These are phyloP conservation scores for Marsdenia floribunda DNA, from an alignment of 257 asterid genomes.

Conservation along the genomic window DNA sequence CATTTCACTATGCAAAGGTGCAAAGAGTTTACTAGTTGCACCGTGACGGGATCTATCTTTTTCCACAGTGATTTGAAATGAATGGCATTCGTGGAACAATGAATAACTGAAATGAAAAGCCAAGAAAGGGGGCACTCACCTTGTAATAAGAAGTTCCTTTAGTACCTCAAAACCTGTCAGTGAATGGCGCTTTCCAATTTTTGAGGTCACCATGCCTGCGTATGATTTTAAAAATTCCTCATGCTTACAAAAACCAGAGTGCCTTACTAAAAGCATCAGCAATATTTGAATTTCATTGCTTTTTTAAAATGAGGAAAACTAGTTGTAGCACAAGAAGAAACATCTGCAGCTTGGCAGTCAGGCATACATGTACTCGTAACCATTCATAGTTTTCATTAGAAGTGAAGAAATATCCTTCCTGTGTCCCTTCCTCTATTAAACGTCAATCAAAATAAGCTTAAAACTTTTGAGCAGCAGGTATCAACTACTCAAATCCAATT, in stretches of 20 bases:
- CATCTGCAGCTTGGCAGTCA: not conserved
- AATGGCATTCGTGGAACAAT: not conserved
- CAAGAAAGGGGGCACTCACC: conserved; percentile 36
- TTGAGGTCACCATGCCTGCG: conserved; percentile 95
- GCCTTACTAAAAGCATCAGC: not conserved
- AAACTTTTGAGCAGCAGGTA: not conserved
- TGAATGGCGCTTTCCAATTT: conserved; percentile 94
- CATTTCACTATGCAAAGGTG: not conserved
- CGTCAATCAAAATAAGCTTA: not conserved
- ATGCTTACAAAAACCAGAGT: not conserved
- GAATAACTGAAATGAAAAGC: not conserved
- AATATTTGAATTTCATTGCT: not conserved
- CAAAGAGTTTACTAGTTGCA: not conserved
- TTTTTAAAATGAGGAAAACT: not conserved
- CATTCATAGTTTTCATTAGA: not conserved
- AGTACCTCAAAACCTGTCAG: conserved; percentile 83
- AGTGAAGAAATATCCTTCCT: not conserved
- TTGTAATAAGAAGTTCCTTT: conserved; percentile 72
- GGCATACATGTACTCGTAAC: not conserved
- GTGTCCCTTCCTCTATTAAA: not conserved
- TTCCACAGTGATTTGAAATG: not conserved
- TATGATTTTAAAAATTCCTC: conserved; percentile 16
- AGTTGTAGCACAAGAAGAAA: conserved; percentile 1
- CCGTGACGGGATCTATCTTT: not conserved
- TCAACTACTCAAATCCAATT: not conserved